Evolutionary conservation across 2,329 filamentous ascomycete species (phyloP).

Genomic region (Monilinia vaccinii-corymbosi): DNA sequence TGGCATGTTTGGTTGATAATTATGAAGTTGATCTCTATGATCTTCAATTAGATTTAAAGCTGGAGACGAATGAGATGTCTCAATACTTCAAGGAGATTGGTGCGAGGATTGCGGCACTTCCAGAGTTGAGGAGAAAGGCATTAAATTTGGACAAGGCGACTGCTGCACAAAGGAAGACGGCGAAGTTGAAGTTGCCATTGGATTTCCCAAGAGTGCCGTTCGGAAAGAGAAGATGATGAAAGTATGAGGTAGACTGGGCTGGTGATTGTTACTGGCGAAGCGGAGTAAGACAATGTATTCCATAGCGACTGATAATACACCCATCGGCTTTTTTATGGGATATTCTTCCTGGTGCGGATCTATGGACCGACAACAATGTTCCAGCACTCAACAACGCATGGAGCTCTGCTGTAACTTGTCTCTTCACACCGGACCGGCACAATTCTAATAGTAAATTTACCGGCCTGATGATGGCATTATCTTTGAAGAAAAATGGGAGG

Average conservation of each 20-base stretch:
- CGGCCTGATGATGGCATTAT: no score
- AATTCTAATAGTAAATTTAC: no score
- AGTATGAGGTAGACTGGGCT: not conserved
- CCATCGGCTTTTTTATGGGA: not conserved
- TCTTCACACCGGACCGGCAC: no score
- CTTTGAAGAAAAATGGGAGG: no score
- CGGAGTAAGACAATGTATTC: constrained; percentile 2
- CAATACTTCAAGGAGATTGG: constrained; percentile 72
- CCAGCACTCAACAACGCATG: no score
- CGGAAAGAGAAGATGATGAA: constrained; percentile 18
- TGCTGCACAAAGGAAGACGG: constrained; percentile 52
- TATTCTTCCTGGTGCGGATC: not conserved
- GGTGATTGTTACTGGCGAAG: not conserved
- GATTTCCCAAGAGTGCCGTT: constrained; percentile 60
- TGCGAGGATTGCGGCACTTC: constrained; percentile 45
- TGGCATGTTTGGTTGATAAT: constrained; percentile 63
- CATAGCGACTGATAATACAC: not conserved
- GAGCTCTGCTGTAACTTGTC: no score
- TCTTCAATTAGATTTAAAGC: constrained; percentile 60
- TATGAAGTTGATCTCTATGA: constrained; percentile 63
- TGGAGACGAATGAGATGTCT: constrained; percentile 62
- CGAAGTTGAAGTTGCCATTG: constrained; percentile 67
- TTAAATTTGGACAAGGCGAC: constrained; percentile 52
- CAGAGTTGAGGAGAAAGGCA: constrained; percentile 39
- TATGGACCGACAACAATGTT: no score